Evolutionary conservation across 1,139 yeast genomes (phyloP), one percentile per base, ranked within the genome.

Genomic region (Kodamaea alishanica): DNA sequence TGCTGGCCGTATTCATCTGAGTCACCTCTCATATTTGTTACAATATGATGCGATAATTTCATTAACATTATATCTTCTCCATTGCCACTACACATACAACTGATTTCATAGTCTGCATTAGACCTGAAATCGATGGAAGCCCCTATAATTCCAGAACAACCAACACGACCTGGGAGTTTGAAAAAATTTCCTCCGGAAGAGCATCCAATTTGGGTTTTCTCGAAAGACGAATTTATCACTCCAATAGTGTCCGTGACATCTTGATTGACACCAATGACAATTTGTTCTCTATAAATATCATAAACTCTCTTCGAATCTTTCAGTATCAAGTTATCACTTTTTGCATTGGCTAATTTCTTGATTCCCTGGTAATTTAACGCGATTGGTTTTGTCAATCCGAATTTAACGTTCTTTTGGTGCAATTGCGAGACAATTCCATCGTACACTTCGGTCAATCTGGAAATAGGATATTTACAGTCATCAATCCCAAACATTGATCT

Each of bases 111-210:
- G 11, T 33, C 43, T 2, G 48, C 48, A 38, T 38, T 6, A 24
- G 22, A 30, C 30, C 43, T 26, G 48, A 51, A 45, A 35, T 62
- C 76, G 11, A 69, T 56, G 0, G 75, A 74, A 3, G 74, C 60
- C 1, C 81, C 80, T 1, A 67, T 49, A 0, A 74, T 47, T 0
- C 75, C 80, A 20, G 81, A 78, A 56, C 81, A 75, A 6, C 81
- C 80, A 4, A 75, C 59, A 39, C 82, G 48, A 0, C 79, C 78
- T 0, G 75, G 73, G 1, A 64, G 43, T 45, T 75, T 74, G 49
- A 73, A 67, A 43, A 72, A 63, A 43, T 73, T 72, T 0, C 82
- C 82, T 2, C 82, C 82, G 0, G 79, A 74, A 0, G 80, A 74
- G 1, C 74, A 53, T 0, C 66, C 72, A 1, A 67, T 40, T 0